Evolutionary conservation across 2,329 filamentous ascomycete species (phyloP), one percentile per base, ranked within the genome.

Genomic region (Aspergillus sp.): DNA sequence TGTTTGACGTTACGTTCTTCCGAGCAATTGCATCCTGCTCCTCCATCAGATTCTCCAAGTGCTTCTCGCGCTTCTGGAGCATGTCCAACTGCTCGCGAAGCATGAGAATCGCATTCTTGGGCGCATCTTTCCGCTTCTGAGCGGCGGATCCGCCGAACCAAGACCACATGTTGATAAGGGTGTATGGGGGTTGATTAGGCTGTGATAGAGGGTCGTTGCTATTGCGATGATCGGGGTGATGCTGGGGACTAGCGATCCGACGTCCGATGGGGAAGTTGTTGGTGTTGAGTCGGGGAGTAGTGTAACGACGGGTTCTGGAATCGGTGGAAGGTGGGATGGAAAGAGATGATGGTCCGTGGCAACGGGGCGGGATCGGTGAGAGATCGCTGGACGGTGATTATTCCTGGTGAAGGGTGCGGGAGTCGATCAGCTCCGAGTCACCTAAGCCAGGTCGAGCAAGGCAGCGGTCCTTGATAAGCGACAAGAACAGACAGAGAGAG

Each of bases 1-100:
- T 98, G 82, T 98, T 98, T 61, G 89, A 84, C 71, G 83, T 87
- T 58, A 97, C 89, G 64, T 95, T 89, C 84, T 97, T 97, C 78
- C 91, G 86, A 48, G 95, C 95, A 67, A 96, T 85, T 39, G 84
- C 85, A 71, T 96, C 92, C 77, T 98, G 93, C 77, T 98, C 92
- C 25, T 92, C 89, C 82, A 98, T 96, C 82, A 96, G 92, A 64
- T 85, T 90, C 78, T 95, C 90, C 63, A 98, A 80, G 75, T 98
- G 92, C 77, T 87, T 90, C 83, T 98, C 93, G 62, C 94, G 86
- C 85, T 99, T 99, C 81, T 96, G 92, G 74, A 99, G 84, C 93
- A 98, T 98, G 70, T 97, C 94, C 48, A 98, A 84, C 81, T 97
- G 94, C 72, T 89, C 86, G 69, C 95, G 88, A 73, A 99, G 82